Percentiles rank a stretch among this genome's conserved stretches.
Evolutionary conservation across 768 basidiomycete genomes (phyloP).

Genomic region (Leccinum subgranulosum): DNA sequence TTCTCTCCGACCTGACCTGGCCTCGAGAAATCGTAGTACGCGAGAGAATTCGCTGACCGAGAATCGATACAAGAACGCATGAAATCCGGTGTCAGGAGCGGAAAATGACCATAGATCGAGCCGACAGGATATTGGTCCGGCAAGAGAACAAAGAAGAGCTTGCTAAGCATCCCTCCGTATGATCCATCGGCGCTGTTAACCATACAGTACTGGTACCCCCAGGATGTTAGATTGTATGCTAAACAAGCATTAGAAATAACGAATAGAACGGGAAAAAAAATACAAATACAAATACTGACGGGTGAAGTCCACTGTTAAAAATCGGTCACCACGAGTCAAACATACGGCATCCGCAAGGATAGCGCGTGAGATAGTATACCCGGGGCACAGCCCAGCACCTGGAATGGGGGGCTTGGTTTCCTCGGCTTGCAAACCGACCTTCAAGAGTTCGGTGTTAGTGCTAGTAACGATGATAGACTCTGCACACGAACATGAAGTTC

Average conservation of each 20-base stretch:
- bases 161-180: constrained; percentile 71
- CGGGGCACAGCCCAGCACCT: constrained; percentile 77
- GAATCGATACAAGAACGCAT: constrained; percentile 42
- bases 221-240: constrained; percentile 74
- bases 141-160: constrained; percentile 67
- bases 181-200: constrained; percentile 64
- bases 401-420: constrained; percentile 59
- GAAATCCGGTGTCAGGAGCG: constrained; percentile 62
- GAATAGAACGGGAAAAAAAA: neutral
- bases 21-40: constrained; percentile 58
- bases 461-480: neutral
- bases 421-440: constrained; percentile 72
- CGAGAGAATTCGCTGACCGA: constrained; percentile 27
- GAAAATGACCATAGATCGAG: constrained; percentile 76
- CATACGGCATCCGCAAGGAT: constrained; percentile 78
- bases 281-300: constrained; percentile 42
- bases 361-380: constrained; percentile 82
- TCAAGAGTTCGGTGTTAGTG: neutral
- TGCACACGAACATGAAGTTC: constrained; percentile 64
- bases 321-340: constrained; percentile 75
- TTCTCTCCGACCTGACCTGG: constrained; percentile 30
- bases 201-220: constrained; percentile 76
- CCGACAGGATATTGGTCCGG: constrained; percentile 64
- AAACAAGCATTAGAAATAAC: constrained; percentile 5
- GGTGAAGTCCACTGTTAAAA: constrained; percentile 73